These are phyloP conservation scores for Cladophialophora bantiana DNA, from an alignment of 2,329 filamentous ascomycete genomes.

Conservation along the genomic window DNA sequence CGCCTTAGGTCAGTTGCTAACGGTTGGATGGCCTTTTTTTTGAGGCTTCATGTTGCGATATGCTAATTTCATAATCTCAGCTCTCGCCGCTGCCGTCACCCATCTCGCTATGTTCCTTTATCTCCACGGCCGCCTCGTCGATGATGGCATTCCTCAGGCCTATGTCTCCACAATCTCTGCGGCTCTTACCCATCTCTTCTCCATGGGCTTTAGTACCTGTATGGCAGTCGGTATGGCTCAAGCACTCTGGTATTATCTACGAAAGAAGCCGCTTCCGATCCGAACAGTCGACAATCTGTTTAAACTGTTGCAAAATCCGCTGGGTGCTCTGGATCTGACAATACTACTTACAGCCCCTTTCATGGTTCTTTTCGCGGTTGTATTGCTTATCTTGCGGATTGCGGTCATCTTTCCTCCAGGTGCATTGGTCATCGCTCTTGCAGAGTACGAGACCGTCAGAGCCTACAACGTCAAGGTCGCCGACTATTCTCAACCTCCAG, in stretches of 20 bases:
- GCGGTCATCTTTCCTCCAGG: constrained; percentile 9
- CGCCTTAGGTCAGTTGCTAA: constrained; percentile 8
- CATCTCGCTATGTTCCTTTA: constrained; percentile 6
- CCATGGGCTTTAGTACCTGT: background rate
- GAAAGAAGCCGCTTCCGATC: constrained; percentile 1
- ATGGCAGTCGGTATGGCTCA: constrained; percentile 5
- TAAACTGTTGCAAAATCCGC: constrained; percentile 7
- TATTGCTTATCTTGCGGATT: constrained; percentile 1
- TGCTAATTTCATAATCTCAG: constrained; percentile 3
- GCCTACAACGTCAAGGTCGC: constrained; percentile 1
- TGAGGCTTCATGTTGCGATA: background rate
- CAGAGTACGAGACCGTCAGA: background rate
- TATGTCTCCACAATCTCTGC: constrained; percentile 2
- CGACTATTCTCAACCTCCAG: constrained; percentile 2
- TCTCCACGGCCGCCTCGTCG: constrained; percentile 2
- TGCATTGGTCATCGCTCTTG: constrained; percentile 2
- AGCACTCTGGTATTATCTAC: constrained; percentile 5
- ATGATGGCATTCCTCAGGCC: constrained; percentile 3
- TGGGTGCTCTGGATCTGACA: background rate
- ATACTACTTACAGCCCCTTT: background rate
- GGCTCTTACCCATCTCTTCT: constrained; percentile 9
- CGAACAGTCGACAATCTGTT: constrained; percentile 4
- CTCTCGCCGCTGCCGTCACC: background rate
- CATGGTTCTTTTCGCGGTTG: constrained; percentile 5
- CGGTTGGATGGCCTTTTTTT: background rate